These are phyloP conservation scores for Perkinsus olseni DNA, from an alignment of 169 alveolate species.

Conservation along the genomic window DNA sequence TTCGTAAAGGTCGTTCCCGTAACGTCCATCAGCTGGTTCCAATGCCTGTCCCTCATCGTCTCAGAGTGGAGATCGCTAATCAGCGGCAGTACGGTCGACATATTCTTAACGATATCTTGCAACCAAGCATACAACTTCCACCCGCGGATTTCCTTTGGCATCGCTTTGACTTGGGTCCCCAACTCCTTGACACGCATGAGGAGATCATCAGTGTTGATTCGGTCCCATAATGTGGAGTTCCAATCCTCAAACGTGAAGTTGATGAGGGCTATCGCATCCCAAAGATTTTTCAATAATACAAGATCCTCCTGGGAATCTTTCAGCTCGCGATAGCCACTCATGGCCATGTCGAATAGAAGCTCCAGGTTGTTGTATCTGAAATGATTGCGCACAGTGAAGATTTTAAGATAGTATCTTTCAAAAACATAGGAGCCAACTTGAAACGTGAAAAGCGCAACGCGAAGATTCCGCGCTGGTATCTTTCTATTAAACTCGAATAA, in stretches of 20 bases:
- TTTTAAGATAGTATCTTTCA: no score
- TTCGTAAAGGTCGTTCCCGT: slow-evolving; percentile 77
- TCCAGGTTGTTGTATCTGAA: slow-evolving; percentile 71
- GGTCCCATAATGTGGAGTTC: slow-evolving; percentile 83
- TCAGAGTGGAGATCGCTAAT: slow-evolving; percentile 82
- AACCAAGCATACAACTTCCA: slow-evolving; percentile 77
- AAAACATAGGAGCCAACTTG: no score
- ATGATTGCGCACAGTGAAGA: neutral
- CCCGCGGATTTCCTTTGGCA: slow-evolving; percentile 74
- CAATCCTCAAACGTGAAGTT: slow-evolving; percentile 78
- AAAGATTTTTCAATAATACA: slow-evolving; percentile 60
- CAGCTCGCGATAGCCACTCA: slow-evolving; percentile 73
- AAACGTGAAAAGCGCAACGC: no score
- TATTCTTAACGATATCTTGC: slow-evolving; percentile 79
- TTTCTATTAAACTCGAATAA: no score
- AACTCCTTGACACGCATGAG: slow-evolving; percentile 70
- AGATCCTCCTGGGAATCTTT: slow-evolving; percentile 77
- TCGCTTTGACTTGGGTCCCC: slow-evolving; percentile 61
- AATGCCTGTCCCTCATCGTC: slow-evolving; percentile 88
- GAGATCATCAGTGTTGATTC: slow-evolving; percentile 77
- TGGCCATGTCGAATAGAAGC: slow-evolving; percentile 81
- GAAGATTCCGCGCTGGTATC: no score
- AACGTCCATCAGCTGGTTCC: slow-evolving; percentile 84
- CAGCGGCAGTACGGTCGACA: slow-evolving; percentile 85
- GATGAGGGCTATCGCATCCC: slow-evolving; percentile 83